Base-by-base conservation (phyloP, 129 eudicot species). In the Deinandra increscens region DNA sequence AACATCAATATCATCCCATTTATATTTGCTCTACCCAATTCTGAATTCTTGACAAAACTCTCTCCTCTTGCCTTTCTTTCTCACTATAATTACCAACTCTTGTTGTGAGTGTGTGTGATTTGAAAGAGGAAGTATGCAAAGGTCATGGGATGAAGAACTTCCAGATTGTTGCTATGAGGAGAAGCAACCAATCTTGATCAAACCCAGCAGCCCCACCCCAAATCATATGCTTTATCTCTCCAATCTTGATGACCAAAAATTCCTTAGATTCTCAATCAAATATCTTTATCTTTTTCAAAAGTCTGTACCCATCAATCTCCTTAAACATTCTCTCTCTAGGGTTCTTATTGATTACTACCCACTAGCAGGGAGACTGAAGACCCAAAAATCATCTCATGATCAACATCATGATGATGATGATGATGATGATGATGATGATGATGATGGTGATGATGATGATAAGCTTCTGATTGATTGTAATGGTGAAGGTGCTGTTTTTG, bases 401-500 rank as follows among this genome's bases (percentile, higher is more conserved):
- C 53, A 45, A 69, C 15, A 8, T 17, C 80, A 79, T 37, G 36
- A 83, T 66, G 82, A 87, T 79, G 74, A 78, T 1, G 86, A 75
- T 3, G 72, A 72, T 53, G 15, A n/a, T 17, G 81, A 79, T 37
- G 36, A 83, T 66, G 82, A 87, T 79, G 74, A 78, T 1, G 86
- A 75, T 3, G 72, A 72, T 53, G 15, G 5, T 9, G 81, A 76
- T 9, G 55, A 84, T 74, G 82, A 85, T 84, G 68, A 83, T 7
- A 88, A 79, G 78, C 96, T 93, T 43, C 84, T 89, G 68, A 90
- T 93, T 45, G 90, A 89, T 4, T 93, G 98, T 61, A 93, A 86
- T 78, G 96, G 95, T 50, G 82, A 89, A 79, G 98, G 98, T 51
- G 96, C 95, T 46, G 82, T 93, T 46, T 93, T 93, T 83, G 95